Evolutionary conservation across 1,284 basidiomycete genomes (phyloP).

Genomic region (Ustilago trichophora): DNA sequence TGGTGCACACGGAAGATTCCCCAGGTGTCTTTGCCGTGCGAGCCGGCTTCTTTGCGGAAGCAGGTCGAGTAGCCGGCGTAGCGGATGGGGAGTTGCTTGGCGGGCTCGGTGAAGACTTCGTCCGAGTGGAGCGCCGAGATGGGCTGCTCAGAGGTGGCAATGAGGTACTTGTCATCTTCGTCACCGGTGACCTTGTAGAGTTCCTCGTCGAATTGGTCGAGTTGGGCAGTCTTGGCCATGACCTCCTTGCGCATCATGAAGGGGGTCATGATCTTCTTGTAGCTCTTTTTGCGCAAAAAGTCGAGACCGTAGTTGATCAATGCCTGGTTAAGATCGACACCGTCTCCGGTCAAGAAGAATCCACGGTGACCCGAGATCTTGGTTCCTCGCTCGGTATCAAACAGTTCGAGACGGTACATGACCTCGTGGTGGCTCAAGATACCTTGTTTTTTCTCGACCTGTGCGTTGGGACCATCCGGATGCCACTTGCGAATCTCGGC

Average conservation of each 20-base stretch:
- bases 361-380: slow-evolving; percentile 96
- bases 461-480: slow-evolving; percentile 77
- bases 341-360: slow-evolving; percentile 94
- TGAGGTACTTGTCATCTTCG: slow-evolving; percentile 98
- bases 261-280: slow-evolving; percentile 95
- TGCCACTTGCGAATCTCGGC: slow-evolving; percentile 82
- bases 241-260: slow-evolving; percentile 99
- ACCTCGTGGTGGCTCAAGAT: slow-evolving; percentile 98
- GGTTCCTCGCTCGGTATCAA: slow-evolving; percentile 88
- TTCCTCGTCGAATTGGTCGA: slow-evolving; percentile 98
- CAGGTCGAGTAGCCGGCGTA: slow-evolving; percentile 83
- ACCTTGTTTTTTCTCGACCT: slow-evolving; percentile 71
- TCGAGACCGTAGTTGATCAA: slow-evolving; percentile 94
- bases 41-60: slow-evolving; percentile 98
- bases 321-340: slow-evolving; percentile 96
- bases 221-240: slow-evolving; percentile 96
- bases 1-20: slow-evolving; percentile 99
- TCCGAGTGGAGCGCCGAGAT: slow-evolving; percentile 94
- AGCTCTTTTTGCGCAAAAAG: slow-evolving; percentile 82
- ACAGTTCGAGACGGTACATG: slow-evolving; percentile 87
- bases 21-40: slow-evolving; percentile 97
- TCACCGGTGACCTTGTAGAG: slow-evolving; percentile 89
- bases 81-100: slow-evolving; percentile 86
- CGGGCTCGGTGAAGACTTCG: slow-evolving; percentile 95
- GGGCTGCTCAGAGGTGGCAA: slow-evolving; percentile 97